Evolutionary conservation across 2,329 filamentous ascomycete species (phyloP), one percentile per base, ranked within the genome.

Genomic region (Colletotrichum limetticola): DNA sequence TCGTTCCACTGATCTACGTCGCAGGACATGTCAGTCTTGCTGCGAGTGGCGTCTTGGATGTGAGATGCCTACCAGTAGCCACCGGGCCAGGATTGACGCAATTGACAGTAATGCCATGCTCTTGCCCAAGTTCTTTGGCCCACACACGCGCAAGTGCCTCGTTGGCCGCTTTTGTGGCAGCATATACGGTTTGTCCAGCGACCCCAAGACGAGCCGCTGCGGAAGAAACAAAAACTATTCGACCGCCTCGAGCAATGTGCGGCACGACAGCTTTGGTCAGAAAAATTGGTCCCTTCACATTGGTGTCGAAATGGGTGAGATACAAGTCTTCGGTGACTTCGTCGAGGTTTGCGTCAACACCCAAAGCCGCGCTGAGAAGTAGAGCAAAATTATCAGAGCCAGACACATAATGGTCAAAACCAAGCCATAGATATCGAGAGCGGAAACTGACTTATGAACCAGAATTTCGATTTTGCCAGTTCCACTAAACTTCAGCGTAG

Each of bases 161-260:
- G 24, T 77, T 68, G 0, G 82, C 81, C 4, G 80, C 82, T 61
- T 83, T 83, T 0, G 80, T 81, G 1, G 80, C 76, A 0, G 75
- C 78, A 32, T 84, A 83, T 0, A 83, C 79, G 0, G 80, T 79
- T 49, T 80, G 74, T 0, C 74, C 76, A 1, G 79, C 74, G 3
- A 80, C 71, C 0, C 80, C 81, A 2, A 80, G 66, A 0, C 80
- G 77, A 2, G 80, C 80, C 16, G 74, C 78, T 2, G 77, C 77
- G 0, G 80, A 82, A 0, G 81, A 82, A 2, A 83, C 75, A 35
- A 79, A 77, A 9, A 83, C 76, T 1, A 83, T 80, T 0, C 82
- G 79, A 0, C 81, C 79, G 3, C 79, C 78, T 2, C 66, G 66
- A 0, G 78, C 66, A 5, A 83, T 72, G 42, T 82, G 72, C 0